These are phyloP conservation scores for Trichoderma citrinoviride DNA, from an alignment of 2,329 filamentous ascomycete genomes.

Conservation along the genomic window DNA sequence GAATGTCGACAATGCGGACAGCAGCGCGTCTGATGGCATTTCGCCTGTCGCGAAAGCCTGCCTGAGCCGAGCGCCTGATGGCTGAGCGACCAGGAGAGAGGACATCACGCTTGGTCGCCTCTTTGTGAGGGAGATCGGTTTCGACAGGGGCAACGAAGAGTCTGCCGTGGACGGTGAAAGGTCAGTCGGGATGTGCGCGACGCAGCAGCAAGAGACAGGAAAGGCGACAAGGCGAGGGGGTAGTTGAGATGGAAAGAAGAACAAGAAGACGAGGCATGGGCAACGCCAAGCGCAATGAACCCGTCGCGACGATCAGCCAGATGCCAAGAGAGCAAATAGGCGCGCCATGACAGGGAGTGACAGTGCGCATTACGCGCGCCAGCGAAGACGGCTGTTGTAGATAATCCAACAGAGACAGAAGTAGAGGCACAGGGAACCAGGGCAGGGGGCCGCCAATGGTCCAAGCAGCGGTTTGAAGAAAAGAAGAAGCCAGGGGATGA, in stretches of 20 bases:
- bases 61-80: slow-evolving; percentile 40
- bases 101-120: slow-evolving; percentile 32
- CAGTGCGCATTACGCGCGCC: slow-evolving; percentile 3
- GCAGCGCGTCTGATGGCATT: slow-evolving; percentile 27
- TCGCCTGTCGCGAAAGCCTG: slow-evolving; percentile 34
- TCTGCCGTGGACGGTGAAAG: slow-evolving; percentile 30
- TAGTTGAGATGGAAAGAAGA: neutral
- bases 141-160: slow-evolving; percentile 48
- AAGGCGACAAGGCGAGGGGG: neutral
- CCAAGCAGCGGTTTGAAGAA: neutral
- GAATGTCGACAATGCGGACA: slow-evolving; percentile 31
- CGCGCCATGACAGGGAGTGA: neutral
- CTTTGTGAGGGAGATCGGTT: slow-evolving; percentile 41
- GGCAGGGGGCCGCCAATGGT: neutral
- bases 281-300: neutral
- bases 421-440: neutral
- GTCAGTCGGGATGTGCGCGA: neutral
- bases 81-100: slow-evolving; percentile 39
- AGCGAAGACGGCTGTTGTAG: neutral
- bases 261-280: neutral
- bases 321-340: neutral
- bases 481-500: neutral
- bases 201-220: neutral
- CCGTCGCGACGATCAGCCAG: neutral
- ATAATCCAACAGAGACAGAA: neutral